Base-by-base conservation (phyloP, 352 stramenopile genomes). In the Pythium dissimile region DNA sequence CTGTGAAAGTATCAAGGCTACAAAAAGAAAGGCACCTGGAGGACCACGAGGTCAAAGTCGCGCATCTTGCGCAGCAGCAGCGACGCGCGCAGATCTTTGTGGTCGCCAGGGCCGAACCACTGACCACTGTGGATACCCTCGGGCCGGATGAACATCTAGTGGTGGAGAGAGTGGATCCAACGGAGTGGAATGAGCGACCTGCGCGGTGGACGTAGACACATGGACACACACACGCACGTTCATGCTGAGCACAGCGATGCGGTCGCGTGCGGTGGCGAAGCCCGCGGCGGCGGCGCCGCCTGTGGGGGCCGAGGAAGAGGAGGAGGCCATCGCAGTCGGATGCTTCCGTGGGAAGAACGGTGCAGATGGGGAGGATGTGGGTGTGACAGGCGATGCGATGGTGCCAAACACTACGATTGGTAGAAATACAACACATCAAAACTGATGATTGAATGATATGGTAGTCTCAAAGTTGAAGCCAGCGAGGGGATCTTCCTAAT, bases 71-170 rank as follows among this genome's bases (percentile, higher is more conserved):
- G 75, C 21, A 89, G 72, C 42, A 93, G 59, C 30, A 89, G 71
- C 38, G 76, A 63, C 27, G 84, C 56, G 13, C 84, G 76, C 34
- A 90, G 63, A 51, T 93, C 77, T 57, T 93, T 93, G 54, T 80
- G 67, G 64, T 93, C 84, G n/a, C 84, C 80, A 8, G 54, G 43
- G 38, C 74, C 62, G 49, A 92, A 85, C 81, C 81, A 92, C 30
- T 72, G 60, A 31, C 80, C 75, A 49, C 80, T 88, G 71, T 90
- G 79, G 59, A 93, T 90, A 31, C 77, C 75, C 47, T 88, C 78
- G 7, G 84, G 84, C 1, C 84, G 79, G 27, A 80, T 74, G 37
- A 93, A 91, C 55, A 89, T 86, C 76, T 93, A 39, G 27, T 26
- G 7, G 39, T 1, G 44, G 2, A 32, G 5, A 49, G 21, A 52